Base-by-base conservation (phyloP, 108 stramenopile species). In the Stephanodiscus triporus region DNA sequence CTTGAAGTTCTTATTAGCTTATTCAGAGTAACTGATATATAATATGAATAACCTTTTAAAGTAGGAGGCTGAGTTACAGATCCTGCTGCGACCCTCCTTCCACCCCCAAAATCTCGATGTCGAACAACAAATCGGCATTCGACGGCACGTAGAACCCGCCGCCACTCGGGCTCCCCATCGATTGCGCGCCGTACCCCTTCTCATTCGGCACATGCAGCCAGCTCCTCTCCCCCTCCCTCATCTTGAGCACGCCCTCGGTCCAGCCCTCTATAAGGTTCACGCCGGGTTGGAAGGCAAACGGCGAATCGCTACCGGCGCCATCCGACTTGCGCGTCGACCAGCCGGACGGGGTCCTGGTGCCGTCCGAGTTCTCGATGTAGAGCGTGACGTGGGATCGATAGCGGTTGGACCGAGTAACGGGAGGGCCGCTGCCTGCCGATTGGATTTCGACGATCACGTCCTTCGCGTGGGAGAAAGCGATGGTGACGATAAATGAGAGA, bases 221-320 rank as follows among this genome's bases (percentile, higher is more conserved):
- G 36, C 82, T 79, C 32, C 88, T 81, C 66, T 89, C 88, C 6
- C 88, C 88, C 79, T 86, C 86, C 45, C 76, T 76, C 88, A 89
- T 86, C 50, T 85, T 42, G 50, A 89, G 43, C 19, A 89, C 88
- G 23, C 88, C 88, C 65, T 85, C 81, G 1, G 88, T 83, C 88
- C 88, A 89, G 6, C 88, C 88, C 48, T 80, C 62, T 42, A 89
- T 89, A 6, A 89, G 60, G 17, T 72, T 72, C 4, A 85, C 78
- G n/a, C 88, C 88, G 30, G 88, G 88, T 66, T 83, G 82, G 58
- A 89, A 89, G 11, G 50, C 58, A 64, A 89, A 89, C 11, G 88
- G 88, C 40, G 49, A 16, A 68, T 89, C 88, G 9, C 3, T 0
- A 6, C 58, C 30, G 0, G 88, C 88, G 32, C 88, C 88, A 34